Conservation (phyloP, 148 eudicot genomes). For the Rhododendron simsii region DNA sequence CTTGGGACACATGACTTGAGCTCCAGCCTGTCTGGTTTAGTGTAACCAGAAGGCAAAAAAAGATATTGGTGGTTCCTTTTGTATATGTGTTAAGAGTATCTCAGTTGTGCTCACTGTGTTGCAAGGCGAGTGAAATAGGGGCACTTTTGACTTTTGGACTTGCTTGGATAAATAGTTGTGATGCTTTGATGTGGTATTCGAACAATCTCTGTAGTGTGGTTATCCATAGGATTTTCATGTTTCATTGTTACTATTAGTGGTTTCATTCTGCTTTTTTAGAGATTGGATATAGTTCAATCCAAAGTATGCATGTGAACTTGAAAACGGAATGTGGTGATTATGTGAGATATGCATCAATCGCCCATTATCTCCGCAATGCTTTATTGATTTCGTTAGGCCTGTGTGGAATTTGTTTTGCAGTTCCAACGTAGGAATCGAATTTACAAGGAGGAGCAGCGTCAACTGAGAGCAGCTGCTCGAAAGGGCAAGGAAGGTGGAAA, state of each 20-base stretch:
- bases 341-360: neutral
- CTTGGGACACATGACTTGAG: neutral
- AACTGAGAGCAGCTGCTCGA: constrained; percentile 81
- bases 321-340: neutral
- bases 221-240: neutral
- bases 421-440: constrained; percentile 86
- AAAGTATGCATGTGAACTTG: neutral
- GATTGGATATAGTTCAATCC: neutral
- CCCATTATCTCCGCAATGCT: neutral
- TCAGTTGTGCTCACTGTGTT: neutral
- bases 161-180: neutral
- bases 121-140: neutral
- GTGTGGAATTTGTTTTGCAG: constrained; percentile 31
- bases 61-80: neutral
- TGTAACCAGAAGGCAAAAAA: neutral
- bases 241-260: neutral
- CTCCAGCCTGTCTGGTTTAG: neutral
- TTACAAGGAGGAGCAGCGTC: constrained; percentile 97
- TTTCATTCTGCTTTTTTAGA: neutral
- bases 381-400: neutral
- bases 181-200: neutral
- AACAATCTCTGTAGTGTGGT: neutral
- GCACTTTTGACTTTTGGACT: neutral
- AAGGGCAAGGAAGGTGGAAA: constrained; percentile 63
- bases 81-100: neutral